Conservation (phyloP, 495 filamentous ascomycete genomes). For the Podospora australis region DNA sequence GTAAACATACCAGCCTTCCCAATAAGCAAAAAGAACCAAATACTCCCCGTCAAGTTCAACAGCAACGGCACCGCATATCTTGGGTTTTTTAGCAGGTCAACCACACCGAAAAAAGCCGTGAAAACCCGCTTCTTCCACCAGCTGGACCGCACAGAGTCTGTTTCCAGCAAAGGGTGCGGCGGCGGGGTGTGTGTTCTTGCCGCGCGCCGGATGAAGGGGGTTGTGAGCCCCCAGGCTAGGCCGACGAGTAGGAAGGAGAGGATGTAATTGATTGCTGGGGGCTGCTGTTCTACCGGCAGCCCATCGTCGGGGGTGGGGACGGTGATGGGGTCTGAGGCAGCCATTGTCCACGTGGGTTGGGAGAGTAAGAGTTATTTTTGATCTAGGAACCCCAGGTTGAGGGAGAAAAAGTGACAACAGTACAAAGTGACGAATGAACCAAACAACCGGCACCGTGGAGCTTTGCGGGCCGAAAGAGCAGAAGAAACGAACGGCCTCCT, state of each 20-base stretch:
- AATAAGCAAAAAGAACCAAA: conserved; percentile 97
- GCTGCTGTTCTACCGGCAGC: conserved; percentile 25
- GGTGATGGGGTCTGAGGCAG: neutral
- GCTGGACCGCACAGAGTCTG: conserved; percentile 31
- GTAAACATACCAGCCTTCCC: conserved; percentile 72
- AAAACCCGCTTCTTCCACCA: conserved; percentile 51
- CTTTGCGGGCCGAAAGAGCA: too few relatives aligned
- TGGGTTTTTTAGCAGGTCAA: conserved; percentile 73
- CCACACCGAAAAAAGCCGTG: conserved; percentile 60
- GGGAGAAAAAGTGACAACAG: too few relatives aligned
- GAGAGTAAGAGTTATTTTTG: too few relatives aligned
- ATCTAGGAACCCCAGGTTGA: too few relatives aligned
- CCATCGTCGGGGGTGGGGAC: conserved; percentile 4
- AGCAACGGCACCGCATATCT: conserved; percentile 79
- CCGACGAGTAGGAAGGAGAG: conserved; percentile 88
- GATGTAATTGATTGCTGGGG: conserved; percentile 65
- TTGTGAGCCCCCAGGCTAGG: conserved; percentile 73
- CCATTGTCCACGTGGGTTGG: neutral
- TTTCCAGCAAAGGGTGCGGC: conserved; percentile 43
- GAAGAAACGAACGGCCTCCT: neutral
- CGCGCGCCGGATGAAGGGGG: conserved; percentile 67
- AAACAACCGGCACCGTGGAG: too few relatives aligned
- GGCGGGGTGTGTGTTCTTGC: conserved; percentile 52
- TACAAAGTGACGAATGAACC: too few relatives aligned
- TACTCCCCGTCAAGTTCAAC: conserved; percentile 85